Percentiles rank a stretch among this genome's conserved stretches.
Evolutionary conservation across 208 protist species (phyloP).

Genomic region (Trypanosoma avium): DNA sequence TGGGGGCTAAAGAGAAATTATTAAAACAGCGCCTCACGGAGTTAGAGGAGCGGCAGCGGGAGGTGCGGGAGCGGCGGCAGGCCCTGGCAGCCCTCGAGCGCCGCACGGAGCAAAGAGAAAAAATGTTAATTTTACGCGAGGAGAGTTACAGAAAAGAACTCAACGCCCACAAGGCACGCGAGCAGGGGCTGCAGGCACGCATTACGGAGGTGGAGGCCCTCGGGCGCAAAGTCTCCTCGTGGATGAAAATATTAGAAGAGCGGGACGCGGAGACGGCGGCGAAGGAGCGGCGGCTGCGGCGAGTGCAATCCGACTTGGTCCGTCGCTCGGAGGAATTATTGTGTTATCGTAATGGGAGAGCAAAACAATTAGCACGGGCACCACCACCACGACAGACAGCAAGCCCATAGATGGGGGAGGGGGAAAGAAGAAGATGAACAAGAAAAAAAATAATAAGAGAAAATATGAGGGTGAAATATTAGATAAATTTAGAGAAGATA

Average conservation of each 20-base stretch:
- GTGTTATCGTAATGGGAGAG: constrained; percentile 30
- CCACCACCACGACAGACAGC: background rate
- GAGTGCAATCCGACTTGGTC: constrained; percentile 56
- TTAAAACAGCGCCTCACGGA: constrained; percentile 47
- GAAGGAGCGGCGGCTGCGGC: constrained; percentile 69
- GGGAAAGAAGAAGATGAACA: background rate
- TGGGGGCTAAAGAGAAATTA: constrained; percentile 45
- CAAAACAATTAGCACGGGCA: constrained; percentile 1
- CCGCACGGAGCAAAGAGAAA: constrained; percentile 29
- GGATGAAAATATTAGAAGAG: constrained; percentile 74
- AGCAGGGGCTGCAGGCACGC: constrained; percentile 48
- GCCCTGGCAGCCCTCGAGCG: constrained; percentile 42
- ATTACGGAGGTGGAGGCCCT: constrained; percentile 72
- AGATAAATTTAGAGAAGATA: background rate
- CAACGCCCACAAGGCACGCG: constrained; percentile 45
- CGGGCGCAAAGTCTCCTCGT: constrained; percentile 56
- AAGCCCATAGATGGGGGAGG: background rate
- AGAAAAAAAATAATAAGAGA: background rate
- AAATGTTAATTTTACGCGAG: constrained; percentile 37
- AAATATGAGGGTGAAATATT: background rate
- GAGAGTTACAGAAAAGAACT: constrained; percentile 35
- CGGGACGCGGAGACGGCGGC: constrained; percentile 45
- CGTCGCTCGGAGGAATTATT: constrained; percentile 56
- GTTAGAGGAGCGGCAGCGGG: constrained; percentile 45
- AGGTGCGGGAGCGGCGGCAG: constrained; percentile 34